Evolutionary conservation across 345 rosid species (phyloP).

Genomic region (Aethionema arabicum): DNA sequence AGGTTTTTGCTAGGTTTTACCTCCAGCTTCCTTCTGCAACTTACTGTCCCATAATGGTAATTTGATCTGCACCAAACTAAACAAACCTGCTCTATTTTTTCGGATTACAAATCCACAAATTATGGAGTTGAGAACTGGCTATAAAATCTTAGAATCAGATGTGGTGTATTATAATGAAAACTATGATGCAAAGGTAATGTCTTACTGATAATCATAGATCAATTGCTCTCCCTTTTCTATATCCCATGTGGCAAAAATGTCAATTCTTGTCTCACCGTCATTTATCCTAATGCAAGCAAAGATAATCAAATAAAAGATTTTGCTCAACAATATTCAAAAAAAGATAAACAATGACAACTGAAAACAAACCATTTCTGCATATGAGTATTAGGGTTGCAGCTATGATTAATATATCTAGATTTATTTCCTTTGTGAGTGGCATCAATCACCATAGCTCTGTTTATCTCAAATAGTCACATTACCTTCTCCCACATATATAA

Average conservation of each 20-base stretch:
- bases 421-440: slow-evolving; percentile 94
- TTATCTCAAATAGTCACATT: slow-evolving; percentile 46
- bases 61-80: slow-evolving; percentile 97
- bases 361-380: slow-evolving; percentile 90
- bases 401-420: slow-evolving; percentile 94
- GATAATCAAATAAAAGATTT: not conserved
- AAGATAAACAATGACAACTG: not conserved
- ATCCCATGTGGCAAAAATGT: slow-evolving; percentile 76
- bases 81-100: slow-evolving; percentile 84
- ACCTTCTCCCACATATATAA: no score
- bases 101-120: slow-evolving; percentile 33
- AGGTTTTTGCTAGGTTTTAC: slow-evolving; percentile 67
- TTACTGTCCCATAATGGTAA: slow-evolving; percentile 78
- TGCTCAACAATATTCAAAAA: not conserved
- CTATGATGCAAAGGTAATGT: slow-evolving; percentile 26
- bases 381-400: slow-evolving; percentile 91
- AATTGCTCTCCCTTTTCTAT: slow-evolving; percentile 85
- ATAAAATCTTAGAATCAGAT: not conserved
- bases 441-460: slow-evolving; percentile 91
- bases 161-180: not conserved
- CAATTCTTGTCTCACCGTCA: slow-evolving; percentile 96
- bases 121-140: not conserved
- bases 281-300: slow-evolving; percentile 59
- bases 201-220: slow-evolving; percentile 96
- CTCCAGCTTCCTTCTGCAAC: slow-evolving; percentile 80